Evolutionary conservation across 2,329 filamentous ascomycete genomes (phyloP), one percentile per base, ranked within the genome.

Genomic region (Rhexocercosporidium sp.): DNA sequence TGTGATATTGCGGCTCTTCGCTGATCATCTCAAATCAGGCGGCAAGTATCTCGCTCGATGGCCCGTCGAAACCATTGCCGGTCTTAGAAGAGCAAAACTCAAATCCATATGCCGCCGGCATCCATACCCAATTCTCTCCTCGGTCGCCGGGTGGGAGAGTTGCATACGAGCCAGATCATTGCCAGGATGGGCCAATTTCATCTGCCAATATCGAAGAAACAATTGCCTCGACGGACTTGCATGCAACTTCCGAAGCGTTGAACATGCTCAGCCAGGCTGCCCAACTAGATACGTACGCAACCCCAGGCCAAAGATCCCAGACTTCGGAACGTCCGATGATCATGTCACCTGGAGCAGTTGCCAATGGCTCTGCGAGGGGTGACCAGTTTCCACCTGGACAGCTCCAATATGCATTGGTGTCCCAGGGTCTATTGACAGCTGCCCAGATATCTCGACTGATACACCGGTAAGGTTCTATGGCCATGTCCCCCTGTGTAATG

Each of bases 221-320:
- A 51, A 80, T 81, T 65, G 79, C 79, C 1, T 78, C 80, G 0
- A 77, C 78, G 0, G 80, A 82, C 67, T 74, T 82, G 1, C 71
- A 81, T 39, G 81, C 81, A 20, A 80, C 80, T 1, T 81, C 80
- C 1, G 80, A 82, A 61, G 80, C 80, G 0, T 71, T 82, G 54
- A 78, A 81, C 62, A 67, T 82, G 20, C 68, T 82, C 27, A 80
- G 79, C 31, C 80, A 81, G 64, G 80, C 81, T 4, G 80, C 80
- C 41, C 78, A 81, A 49, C 72, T 81, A 54, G 78, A 80, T 66
- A 41, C 65, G 46, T 62, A 69, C 47, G 46, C 68, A 22, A 56
- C 67, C 49, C 65, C 69, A 65, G 62, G 64, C n/a, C 66, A 67
- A 37, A 63, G 53, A 46, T 68, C 67, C 47, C 67, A 68, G 39